These are phyloP conservation scores for Gnaphalium uliginosum DNA, from an alignment of 129 eudicot species.

Conservation along the genomic window DNA sequence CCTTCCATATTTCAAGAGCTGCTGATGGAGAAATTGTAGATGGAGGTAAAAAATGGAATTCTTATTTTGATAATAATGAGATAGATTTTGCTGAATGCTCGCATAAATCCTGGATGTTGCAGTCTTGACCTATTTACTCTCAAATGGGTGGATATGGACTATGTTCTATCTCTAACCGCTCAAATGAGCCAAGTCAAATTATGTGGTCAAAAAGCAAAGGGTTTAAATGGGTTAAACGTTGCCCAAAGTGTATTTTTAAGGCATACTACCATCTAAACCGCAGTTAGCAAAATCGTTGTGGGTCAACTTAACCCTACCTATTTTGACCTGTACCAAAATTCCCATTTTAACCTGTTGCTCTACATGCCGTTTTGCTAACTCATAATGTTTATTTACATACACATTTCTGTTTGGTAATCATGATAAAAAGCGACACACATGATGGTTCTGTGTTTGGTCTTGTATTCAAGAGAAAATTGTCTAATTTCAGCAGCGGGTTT, in stretches of 20 bases:
- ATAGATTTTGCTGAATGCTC: background rate
- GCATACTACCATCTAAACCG: background rate
- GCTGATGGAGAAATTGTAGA: conserved; percentile 57
- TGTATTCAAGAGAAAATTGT: conserved; percentile 26
- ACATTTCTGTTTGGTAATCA: conserved; percentile 14
- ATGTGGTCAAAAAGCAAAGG: background rate
- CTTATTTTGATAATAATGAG: conserved; percentile 4
- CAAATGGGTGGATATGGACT: background rate
- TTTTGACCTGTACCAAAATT: background rate
- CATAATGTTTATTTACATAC: too few relatives aligned
- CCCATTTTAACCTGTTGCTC: background rate
- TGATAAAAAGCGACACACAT: conserved; percentile 38
- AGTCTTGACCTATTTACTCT: background rate
- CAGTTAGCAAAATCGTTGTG: background rate
- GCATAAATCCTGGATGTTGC: conserved; percentile 6
- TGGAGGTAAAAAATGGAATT: conserved; percentile 46
- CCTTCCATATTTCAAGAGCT: conserved; percentile 63
- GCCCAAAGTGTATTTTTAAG: background rate
- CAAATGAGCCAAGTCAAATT: conserved; percentile 11
- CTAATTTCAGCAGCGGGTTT: background rate
- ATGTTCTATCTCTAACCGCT: conserved; percentile 1
- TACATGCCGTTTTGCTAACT: background rate
- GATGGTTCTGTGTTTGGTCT: conserved; percentile 29
- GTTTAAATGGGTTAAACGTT: background rate
- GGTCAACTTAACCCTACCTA: background rate